Base-by-base conservation (phyloP, 2,329 filamentous ascomycete species). In the Acephala macrosclerotiorum region DNA sequence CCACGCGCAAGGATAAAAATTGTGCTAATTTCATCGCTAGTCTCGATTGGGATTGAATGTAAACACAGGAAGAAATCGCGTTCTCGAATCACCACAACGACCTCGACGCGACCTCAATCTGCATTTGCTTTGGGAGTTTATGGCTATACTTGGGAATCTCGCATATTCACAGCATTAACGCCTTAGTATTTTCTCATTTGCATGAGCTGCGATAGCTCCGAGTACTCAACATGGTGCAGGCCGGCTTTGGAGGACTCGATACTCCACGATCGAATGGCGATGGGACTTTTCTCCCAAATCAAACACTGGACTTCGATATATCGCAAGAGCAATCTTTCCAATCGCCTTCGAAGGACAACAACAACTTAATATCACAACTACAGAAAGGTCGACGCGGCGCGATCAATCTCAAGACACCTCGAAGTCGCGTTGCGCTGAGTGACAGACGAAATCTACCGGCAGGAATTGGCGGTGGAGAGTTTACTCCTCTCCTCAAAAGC, bases 401-500 rank as follows among this genome's bases (percentile, higher is more conserved):
- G 72, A 56, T 85, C 72, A 89, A 80, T 75, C 80, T 93, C 69
- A 85, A 87, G 74, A 97, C 95, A 60, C 95, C 95, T 36, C 89
- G 86, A 63, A 80, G 72, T 53, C 89, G 92, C 69, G 87, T 89
- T 20, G 88, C 91, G 22, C 85, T 97, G 49, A 86, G 87, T 67
- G 88, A 92, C 77, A 86, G 89, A 71, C 87, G 87, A 73, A 96
- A 93, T 73, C 83, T 93, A 25, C 91, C 90, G 25, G 82, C 84
- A 42, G 80, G 69, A 59, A 67, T 89, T 49, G 86, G 83, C 53
- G 87, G 87, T 61, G 90, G 89, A 72, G 96, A 99, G 75, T 99
- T 99, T 78, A 99, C 96, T 0, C 96, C 96, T 0, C 82, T 99
- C 72, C 87, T 99, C 76, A 97, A 97, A 79, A 93, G 82, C 26